phyloP scores from a whole-genome alignment of 2,329 filamentous ascomycete genomes.

The Trichoderma koningii region DNA sequence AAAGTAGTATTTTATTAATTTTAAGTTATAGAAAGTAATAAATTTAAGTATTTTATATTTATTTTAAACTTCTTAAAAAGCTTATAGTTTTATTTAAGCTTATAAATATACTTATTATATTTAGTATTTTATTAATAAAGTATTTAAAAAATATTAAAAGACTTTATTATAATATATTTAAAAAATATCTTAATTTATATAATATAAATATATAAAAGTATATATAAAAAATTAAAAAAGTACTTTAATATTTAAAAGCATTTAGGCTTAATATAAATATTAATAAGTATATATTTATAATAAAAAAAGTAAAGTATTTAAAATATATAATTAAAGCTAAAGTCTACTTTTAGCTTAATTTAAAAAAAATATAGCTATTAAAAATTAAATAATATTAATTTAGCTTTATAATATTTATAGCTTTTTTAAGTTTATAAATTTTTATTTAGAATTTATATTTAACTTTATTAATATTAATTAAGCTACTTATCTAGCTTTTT shows the following conservation, averaged over 20 bases:
- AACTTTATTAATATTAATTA: neutral
- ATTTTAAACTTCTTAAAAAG: conserved; percentile 16
- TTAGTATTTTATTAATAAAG: conserved; percentile 22
- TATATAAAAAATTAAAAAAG: neutral
- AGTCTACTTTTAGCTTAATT: neutral
- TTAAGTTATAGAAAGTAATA: neutral
- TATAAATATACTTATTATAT: neutral
- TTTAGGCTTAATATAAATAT: neutral
- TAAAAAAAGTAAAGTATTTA: neutral
- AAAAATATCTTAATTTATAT: conserved; percentile 11
- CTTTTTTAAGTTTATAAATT: neutral
- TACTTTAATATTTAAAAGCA: neutral
- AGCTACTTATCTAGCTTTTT: neutral
- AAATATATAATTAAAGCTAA: neutral
- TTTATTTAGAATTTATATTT: neutral
- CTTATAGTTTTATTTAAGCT: neutral
- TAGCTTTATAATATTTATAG: neutral
- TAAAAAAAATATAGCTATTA: neutral
- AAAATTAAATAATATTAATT: neutral
- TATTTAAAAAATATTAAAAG: neutral
- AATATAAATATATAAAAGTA: too few relatives aligned
- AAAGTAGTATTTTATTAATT: neutral
- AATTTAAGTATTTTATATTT: neutral
- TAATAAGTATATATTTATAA: neutral
- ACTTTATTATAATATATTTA: conserved; percentile 2